Evolutionary conservation across 192 early-diverging fungal species (phyloP), one percentile per base, ranked within the genome.

Genomic region (Rhizophlyctis rosea): DNA sequence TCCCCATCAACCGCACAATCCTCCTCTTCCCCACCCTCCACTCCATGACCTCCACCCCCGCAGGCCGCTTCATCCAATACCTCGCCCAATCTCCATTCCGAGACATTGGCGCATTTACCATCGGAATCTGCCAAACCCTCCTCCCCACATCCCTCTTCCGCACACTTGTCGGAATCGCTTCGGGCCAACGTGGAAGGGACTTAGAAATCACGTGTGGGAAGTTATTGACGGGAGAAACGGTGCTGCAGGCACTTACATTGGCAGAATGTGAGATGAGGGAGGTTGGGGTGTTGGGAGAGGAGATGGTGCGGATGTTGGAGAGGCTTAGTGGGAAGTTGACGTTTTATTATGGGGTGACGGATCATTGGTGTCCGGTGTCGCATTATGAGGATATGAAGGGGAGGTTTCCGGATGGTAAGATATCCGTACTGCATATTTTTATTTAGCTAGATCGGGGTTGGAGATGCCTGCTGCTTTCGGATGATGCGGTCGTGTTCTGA

Each of bases 11-110:
- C n/a, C n/a, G n/a, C n/a, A n/a, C 88, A 3, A 83, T 91, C 59
- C 69, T 72, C 0, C 70, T 96, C 49, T 96, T 94, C 61, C 93
- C 93, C 18, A 89, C 91, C 0, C 62, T 96, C 7, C 86, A 86
- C 25, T 66, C 84, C 23, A 92, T 96, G 47, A 85, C 81, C 1
- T 67, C 79, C n/a, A 91, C 89, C 21, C 89, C 89, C 0, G 86
- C 88, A 13, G 93, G 91, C 14, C 75, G 75, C 9, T 33, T 54
- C 34, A 60, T 71, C 18, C 14, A 47, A 5, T 39, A 27, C 13
- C 24, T 70, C 3, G 62, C 57, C 1, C 18, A 61, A 2, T 64
- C 71, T 16, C 44, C 67, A 0, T 23, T 74, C 34, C 71, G 78
- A 35, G 56, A 64, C 27, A 21, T 75, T n/a, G 55, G 75, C 16